Evolutionary conservation across 768 basidiomycete genomes (phyloP).

Genomic region (Pisolithus tinctorius): DNA sequence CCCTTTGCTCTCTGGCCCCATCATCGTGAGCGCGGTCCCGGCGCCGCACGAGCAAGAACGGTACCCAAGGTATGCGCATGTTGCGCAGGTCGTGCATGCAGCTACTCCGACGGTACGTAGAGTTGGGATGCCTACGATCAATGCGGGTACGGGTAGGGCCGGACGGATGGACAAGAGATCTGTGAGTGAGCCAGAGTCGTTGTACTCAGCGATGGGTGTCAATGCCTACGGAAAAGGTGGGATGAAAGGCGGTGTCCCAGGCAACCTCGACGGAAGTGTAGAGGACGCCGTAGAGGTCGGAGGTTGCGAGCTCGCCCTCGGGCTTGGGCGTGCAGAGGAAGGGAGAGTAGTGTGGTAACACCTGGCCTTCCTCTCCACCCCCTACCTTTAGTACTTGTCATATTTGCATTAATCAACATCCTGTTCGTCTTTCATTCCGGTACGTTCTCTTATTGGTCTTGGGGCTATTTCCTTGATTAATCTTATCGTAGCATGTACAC

Average conservation of each 20-base stretch:
- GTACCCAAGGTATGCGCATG: slow-evolving; percentile 24
- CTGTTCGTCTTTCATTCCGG: not conserved
- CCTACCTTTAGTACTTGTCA: not conserved
- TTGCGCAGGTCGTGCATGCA: slow-evolving; percentile 12
- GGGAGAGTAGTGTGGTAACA: slow-evolving; percentile 26
- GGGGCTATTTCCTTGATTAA: not conserved
- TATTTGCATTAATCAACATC: not conserved
- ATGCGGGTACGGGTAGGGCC: not conserved
- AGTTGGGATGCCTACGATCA: too few relatives aligned
- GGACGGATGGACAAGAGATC: not conserved
- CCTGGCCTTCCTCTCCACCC: not conserved
- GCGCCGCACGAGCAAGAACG: slow-evolving; percentile 16
- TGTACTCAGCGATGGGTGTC: not conserved
- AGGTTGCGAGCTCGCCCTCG: slow-evolving; percentile 26
- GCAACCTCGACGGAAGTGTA: slow-evolving; percentile 13
- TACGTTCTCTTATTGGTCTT: not conserved
- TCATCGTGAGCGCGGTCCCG: slow-evolving; percentile 12
- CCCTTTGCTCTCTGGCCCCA: slow-evolving; percentile 21
- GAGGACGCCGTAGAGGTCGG: slow-evolving; percentile 17
- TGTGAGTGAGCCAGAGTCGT: not conserved
- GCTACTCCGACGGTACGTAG: not conserved
- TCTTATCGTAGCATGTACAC: not conserved
- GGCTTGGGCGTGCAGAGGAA: slow-evolving; percentile 23
- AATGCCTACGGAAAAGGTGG: slow-evolving; percentile 4
- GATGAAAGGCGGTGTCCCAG: slow-evolving; percentile 6